A percentile compares a stretch with the other conserved stretches of the same genome.
Conservation (phyloP, 2,329 filamentous ascomycete species). For the Fusarium secorum region DNA sequence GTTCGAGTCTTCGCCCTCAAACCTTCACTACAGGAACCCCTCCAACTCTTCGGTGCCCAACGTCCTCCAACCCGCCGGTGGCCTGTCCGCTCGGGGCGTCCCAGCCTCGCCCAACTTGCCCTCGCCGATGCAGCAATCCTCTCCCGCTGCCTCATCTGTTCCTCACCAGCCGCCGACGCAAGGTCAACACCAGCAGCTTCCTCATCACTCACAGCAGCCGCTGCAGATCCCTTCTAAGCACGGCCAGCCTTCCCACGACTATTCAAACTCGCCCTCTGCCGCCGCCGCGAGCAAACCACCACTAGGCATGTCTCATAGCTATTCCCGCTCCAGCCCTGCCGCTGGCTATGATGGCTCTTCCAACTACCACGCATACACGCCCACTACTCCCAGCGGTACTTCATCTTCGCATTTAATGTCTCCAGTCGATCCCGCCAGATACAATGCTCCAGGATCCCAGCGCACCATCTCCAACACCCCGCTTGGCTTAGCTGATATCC, state of each 20-base stretch:
- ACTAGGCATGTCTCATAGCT: slow-evolving; percentile 72
- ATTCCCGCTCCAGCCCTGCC: slow-evolving; percentile 86
- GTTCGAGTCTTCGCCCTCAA: slow-evolving; percentile 55
- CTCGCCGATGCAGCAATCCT: slow-evolving; percentile 55
- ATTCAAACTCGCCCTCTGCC: slow-evolving; percentile 23
- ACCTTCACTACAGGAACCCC: slow-evolving; percentile 52
- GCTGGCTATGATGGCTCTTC: slow-evolving; percentile 63
- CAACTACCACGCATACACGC: slow-evolving; percentile 63
- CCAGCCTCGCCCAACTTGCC: slow-evolving; percentile 52
- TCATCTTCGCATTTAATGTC: slow-evolving; percentile 71
- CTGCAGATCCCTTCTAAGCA: slow-evolving; percentile 53
- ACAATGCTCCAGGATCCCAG: slow-evolving; percentile 64
- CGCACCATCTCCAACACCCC: slow-evolving; percentile 81
- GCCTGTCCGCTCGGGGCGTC: slow-evolving; percentile 46
- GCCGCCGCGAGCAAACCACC: slow-evolving; percentile 70
- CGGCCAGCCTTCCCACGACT: slow-evolving; percentile 65
- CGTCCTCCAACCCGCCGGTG: slow-evolving; percentile 65
- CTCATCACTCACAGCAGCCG: slow-evolving; percentile 44
- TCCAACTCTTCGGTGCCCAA: slow-evolving; percentile 60
- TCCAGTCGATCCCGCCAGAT: slow-evolving; percentile 61
- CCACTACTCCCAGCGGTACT: slow-evolving; percentile 69
- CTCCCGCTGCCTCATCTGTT: slow-evolving; percentile 44
- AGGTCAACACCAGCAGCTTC: slow-evolving; percentile 43
- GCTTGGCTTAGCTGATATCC: slow-evolving; percentile 89
- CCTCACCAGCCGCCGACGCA: slow-evolving; percentile 49